Evolutionary conservation across 176 grass and related monocot species (phyloP), one percentile per base, ranked within the genome.

Genomic region (Tillandsia fasciculata): DNA sequence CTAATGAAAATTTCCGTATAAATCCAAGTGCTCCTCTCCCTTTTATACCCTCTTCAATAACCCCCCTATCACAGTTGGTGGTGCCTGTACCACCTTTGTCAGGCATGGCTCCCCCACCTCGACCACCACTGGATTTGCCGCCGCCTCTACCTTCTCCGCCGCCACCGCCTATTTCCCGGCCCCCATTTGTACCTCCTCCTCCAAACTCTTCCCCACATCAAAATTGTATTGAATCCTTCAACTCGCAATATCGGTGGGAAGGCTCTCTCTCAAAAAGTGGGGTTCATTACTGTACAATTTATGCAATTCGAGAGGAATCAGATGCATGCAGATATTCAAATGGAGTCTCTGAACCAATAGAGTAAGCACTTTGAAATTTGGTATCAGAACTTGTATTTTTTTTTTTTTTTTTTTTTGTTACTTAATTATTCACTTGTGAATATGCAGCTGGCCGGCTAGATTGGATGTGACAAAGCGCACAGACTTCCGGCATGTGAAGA

Each of bases 381-480:
- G 53, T 53, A 27, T 24, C 51, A 66, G 61, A 50, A 56, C 24
- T 24, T 24, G 1, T 24, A 24, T 24, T 24, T 24, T 64, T 53
- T 70, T 28, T 57, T 53, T 70, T 28, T 57, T 29, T 72, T 79
- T 61, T 71, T 70, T 11, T 75, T 48, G 9, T 63, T 82, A 26
- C 13, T 52, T 24, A 23, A 65, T 67, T 70, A 42, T 42, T 42
- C 5, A 42, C 56, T 18, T 61, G 17, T 23, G 22, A 61, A 18
- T 61, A 61, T 69, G n/a, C 73, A 96, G 92, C 70, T 96, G 92
- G 92, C 92, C 92, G 78, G 64, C 72, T 68, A 89, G 73, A 67
- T 87, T 96, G 86, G 86, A 96, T 74, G 88, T 96, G 54, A 87
- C 89, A 78, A 96, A 96, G 68, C 86, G 92, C 53, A 87, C 88